Conservation (phyloP, 345 rosid genomes). For the Populus ilicifolia region DNA sequence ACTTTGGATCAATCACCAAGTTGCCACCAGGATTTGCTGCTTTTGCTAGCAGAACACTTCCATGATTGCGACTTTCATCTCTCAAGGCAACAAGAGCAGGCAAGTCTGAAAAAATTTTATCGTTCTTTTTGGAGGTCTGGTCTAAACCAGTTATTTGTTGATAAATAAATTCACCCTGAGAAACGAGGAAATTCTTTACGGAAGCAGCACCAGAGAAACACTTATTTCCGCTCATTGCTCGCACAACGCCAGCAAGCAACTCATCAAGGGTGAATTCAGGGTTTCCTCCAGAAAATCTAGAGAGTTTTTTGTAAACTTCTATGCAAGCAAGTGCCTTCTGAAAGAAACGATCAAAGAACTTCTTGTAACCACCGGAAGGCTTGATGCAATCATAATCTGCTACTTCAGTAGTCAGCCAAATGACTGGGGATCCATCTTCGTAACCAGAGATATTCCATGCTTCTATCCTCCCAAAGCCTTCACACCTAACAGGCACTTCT, state of each 20-base stretch:
- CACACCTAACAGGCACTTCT: constrained; percentile 21
- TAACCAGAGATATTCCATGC: constrained; percentile 28
- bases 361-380: constrained; percentile 23
- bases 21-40: constrained; percentile 1
- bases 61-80: constrained; percentile 15
- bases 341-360: constrained; percentile 17
- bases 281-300: constrained; percentile 26
- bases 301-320: constrained; percentile 25
- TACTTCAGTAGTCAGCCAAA: constrained; percentile 27
- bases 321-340: constrained; percentile 24
- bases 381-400: constrained; percentile 30
- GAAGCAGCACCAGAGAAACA: constrained; percentile 19
- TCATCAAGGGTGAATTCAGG: constrained; percentile 25
- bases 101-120: constrained; percentile 14
- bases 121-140: constrained; percentile 20
- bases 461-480: constrained; percentile 32
- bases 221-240: constrained; percentile 28
- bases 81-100: constrained; percentile 22
- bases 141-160: constrained; percentile 27
- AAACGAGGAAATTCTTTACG: constrained; percentile 20
- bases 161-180: constrained; percentile 29
- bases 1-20: constrained; percentile 31
- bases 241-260: constrained; percentile 30
- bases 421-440: constrained; percentile 28
- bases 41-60: constrained; percentile 8